Evolutionary conservation across 257 asterid species (phyloP), one percentile per base, ranked within the genome.

Genomic region (Lithospermum erythrorhizon): DNA sequence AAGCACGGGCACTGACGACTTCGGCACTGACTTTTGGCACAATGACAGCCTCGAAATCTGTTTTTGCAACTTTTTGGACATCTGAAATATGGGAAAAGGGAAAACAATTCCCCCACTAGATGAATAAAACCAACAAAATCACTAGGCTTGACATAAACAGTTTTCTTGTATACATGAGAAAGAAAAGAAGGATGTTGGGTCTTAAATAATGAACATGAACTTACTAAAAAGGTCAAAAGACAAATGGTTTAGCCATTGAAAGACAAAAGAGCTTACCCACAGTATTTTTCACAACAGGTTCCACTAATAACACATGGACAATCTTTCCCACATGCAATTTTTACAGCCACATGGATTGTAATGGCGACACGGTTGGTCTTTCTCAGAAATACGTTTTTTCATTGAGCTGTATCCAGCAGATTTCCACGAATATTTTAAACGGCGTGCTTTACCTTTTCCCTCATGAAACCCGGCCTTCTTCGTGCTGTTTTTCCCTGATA

Each of bases 1-100:
- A 93, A 93, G 70, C 99, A 93, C n/a, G n/a, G 96, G 65, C 97
- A 93, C 64, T 89, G 99, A 63, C 96, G 94, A 76, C 98, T 93
- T 70, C n/a, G 87, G 68, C 98, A 93, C 82, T 93, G 97, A 77
- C 98, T 89, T 77, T 89, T 93, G 56, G 95, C 94, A 71, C 98
- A 93, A 68, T 89, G 95, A 77, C 98, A 93, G 58, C 98, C 98
- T 78, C 97, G n/a, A 72, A 93, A 93, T 47, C 95, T 82, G 66
- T 93, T 89, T 82, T 86, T 93, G 87, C 98, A 93, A 68, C 76
- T 84, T 82, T 93, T 89, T 67, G 95, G 87, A 72, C 98, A 93
- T 71, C 98, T 93, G 74, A 72, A 56, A 72, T 24, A 25, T 35
- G 55, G 67, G 63, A 9, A n/a, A 0, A 52, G 22, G 4, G 56